Evolutionary conservation across 2,329 filamentous ascomycete genomes (phyloP).

Genomic region (Diplodia intermedia): DNA sequence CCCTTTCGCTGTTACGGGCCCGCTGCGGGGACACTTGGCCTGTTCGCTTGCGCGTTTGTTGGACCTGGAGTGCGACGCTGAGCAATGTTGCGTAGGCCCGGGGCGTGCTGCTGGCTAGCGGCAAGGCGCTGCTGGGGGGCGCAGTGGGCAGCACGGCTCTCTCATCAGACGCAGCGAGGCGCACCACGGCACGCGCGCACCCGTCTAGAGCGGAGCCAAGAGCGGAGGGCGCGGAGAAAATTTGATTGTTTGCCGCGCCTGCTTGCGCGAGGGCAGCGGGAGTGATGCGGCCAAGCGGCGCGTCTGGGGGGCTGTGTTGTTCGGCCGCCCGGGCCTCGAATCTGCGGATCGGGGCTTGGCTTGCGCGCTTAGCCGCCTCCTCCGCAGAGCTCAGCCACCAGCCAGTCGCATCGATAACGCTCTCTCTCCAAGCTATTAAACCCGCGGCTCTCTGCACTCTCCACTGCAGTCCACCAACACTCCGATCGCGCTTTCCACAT

Average conservation of each 20-base stretch:
- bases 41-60: slow-evolving; percentile 5
- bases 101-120: not conserved
- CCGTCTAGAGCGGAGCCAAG: slow-evolving; percentile 14
- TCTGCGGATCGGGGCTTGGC: not conserved
- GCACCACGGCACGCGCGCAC: not conserved
- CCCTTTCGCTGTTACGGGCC: slow-evolving; percentile 22
- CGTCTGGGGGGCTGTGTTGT: slow-evolving; percentile 16
- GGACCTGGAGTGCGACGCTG: not conserved
- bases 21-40: slow-evolving; percentile 17
- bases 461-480: not conserved
- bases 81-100: slow-evolving; percentile 2
- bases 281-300: slow-evolving; percentile 16
- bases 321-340: slow-evolving; percentile 8
- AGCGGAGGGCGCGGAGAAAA: slow-evolving; percentile 25
- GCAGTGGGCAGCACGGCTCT: slow-evolving; percentile 10
- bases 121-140: slow-evolving; percentile 17
- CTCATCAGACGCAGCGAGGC: slow-evolving; percentile 5
- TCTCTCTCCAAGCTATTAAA: not conserved
- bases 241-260: slow-evolving; percentile 9
- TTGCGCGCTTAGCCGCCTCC: not conserved
- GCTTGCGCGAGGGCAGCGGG: not conserved
- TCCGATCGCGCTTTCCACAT: not conserved
- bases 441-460: not conserved
- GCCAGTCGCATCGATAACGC: not conserved
- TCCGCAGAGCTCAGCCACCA: slow-evolving; percentile 22